Evolutionary conservation across 805 yeast genomes (phyloP).

Genomic region (Starmerella lactis-condensi): DNA sequence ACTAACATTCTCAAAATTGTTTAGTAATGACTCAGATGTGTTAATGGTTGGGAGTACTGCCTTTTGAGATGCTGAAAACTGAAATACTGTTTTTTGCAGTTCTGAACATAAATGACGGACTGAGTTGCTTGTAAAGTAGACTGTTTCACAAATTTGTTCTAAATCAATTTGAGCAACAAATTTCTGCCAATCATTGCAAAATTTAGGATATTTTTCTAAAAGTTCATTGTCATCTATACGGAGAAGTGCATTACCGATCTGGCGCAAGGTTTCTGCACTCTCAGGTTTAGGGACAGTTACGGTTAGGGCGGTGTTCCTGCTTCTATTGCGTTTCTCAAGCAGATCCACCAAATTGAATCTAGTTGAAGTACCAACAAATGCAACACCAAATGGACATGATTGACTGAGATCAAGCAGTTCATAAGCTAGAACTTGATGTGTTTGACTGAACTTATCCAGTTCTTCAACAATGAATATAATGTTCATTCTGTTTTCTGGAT

Average conservation of each 20-base stretch:
- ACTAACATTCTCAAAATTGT: conserved; percentile 28
- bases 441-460: conserved; percentile 55
- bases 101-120: conserved; percentile 25
- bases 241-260: conserved; percentile 29
- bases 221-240: conserved; percentile 18
- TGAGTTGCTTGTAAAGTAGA: conserved; percentile 43
- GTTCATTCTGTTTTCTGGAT: conserved; percentile 9
- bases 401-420: conserved; percentile 79
- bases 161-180: conserved; percentile 14
- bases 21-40: conserved; percentile 9
- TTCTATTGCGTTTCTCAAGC: conserved; percentile 77
- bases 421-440: conserved; percentile 68
- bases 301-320: conserved; percentile 69
- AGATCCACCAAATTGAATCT: conserved; percentile 59
- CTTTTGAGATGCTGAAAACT: conserved; percentile 22
- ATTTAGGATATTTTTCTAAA: conserved; percentile 7
- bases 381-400: conserved; percentile 46
- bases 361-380: conserved; percentile 65
- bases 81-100: no score
- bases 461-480: conserved; percentile 71
- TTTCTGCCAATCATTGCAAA: conserved; percentile 13
- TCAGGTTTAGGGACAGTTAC: conserved; percentile 38
- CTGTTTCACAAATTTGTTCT: conserved; percentile 1
- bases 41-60: conserved; percentile 6
- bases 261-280: conserved; percentile 33